These are phyloP conservation scores for Trichoderma pleuroti DNA, from an alignment of 2,329 filamentous ascomycete genomes.

Conservation along the genomic window DNA sequence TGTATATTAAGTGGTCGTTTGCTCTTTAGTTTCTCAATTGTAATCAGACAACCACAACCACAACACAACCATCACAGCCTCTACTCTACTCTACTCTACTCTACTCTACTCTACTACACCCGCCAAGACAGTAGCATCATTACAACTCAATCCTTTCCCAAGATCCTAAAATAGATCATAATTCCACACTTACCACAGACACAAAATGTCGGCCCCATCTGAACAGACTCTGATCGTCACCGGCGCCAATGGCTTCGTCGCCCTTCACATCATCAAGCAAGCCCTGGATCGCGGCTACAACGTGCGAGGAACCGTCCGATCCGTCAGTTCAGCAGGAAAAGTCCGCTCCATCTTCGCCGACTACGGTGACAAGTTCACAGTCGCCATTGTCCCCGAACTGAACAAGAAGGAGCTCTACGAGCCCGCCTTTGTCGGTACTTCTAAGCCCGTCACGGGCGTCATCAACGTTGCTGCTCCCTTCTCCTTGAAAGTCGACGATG, in stretches of 20 bases:
- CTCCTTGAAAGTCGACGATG: constrained; percentile 59
- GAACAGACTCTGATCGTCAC: constrained; percentile 20
- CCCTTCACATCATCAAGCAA: constrained; percentile 16
- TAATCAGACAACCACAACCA: not conserved
- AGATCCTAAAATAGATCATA: not conserved
- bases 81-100: too few species aligned
- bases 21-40: not conserved
- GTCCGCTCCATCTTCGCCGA: not conserved
- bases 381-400: constrained; percentile 67
- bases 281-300: constrained; percentile 14
- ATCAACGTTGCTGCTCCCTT: constrained; percentile 74
- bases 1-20: not conserved
- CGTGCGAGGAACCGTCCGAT: constrained; percentile 16
- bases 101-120: not conserved
- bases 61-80: not conserved
- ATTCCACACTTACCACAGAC: not conserved
- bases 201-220: constrained; percentile 9
- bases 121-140: not conserved
- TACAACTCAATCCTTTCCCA: not conserved
- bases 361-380: constrained; percentile 32
- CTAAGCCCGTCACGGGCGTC: constrained; percentile 59
- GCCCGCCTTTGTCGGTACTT: constrained; percentile 40
- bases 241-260: constrained; percentile 20
- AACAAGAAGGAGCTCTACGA: constrained; percentile 67
- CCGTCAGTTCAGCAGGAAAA: not conserved